phyloP scores from a whole-genome alignment of 2,329 filamentous ascomycete species.

The Fusarium begoniae region DNA sequence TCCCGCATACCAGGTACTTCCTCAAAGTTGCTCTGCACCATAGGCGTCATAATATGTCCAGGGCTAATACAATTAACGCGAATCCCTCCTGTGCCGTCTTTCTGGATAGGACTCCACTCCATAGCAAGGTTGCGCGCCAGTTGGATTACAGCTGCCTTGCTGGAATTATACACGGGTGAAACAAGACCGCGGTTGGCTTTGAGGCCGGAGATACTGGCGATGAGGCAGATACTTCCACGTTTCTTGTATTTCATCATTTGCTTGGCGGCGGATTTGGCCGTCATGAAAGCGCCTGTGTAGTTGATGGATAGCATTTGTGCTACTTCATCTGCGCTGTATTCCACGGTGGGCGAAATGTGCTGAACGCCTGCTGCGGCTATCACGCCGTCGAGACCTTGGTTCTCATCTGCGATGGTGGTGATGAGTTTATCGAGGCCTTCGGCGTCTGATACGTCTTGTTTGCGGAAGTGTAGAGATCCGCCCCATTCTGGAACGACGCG shows the following conservation, averaged over 20 bases:
- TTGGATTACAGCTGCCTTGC: slow-evolving; percentile 78
- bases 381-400: slow-evolving; percentile 81
- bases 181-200: slow-evolving; percentile 70
- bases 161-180: slow-evolving; percentile 78
- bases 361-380: slow-evolving; percentile 78
- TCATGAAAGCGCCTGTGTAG: slow-evolving; percentile 84
- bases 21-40: slow-evolving; percentile 83
- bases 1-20: slow-evolving; percentile 73
- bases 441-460: slow-evolving; percentile 85
- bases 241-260: slow-evolving; percentile 72
- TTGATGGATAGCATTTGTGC: slow-evolving; percentile 86
- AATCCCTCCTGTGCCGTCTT: slow-evolving; percentile 69
- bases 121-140: slow-evolving; percentile 74
- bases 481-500: slow-evolving; percentile 64
- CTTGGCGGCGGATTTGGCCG: slow-evolving; percentile 83
- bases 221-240: slow-evolving; percentile 70
- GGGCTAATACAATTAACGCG: slow-evolving; percentile 84
- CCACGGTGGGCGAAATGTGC: slow-evolving; percentile 83
- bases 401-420: slow-evolving; percentile 71
- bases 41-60: slow-evolving; percentile 81
- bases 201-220: slow-evolving; percentile 74
- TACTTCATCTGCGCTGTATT: slow-evolving; percentile 79
- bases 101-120: slow-evolving; percentile 63
- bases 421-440: slow-evolving; percentile 72
- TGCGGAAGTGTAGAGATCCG: slow-evolving; percentile 76